These are phyloP conservation scores for Pseudocercospora ulei DNA, from an alignment of 2,329 filamentous ascomycete species.

Conservation along the genomic window DNA sequence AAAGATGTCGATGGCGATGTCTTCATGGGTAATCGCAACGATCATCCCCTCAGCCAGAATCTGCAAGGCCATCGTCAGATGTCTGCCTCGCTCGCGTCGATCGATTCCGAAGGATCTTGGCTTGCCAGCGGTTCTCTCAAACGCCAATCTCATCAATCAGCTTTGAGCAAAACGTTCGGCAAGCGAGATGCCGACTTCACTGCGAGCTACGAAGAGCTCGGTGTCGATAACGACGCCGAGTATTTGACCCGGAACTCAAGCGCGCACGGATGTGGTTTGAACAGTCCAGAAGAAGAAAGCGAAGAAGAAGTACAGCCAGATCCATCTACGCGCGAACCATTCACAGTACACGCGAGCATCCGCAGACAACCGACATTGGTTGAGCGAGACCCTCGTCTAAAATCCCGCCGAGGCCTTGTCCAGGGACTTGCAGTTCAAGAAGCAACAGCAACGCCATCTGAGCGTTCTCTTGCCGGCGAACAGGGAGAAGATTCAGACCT, in stretches of 20 bases:
- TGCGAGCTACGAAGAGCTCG: constrained; percentile 56
- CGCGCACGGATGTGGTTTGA: constrained; percentile 8
- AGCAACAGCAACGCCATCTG: constrained; percentile 19
- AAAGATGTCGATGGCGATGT: constrained; percentile 15
- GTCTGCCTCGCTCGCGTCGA: constrained; percentile 80
- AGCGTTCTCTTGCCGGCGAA: constrained; percentile 23
- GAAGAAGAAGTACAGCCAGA: constrained; percentile 18
- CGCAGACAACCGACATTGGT: constrained; percentile 56
- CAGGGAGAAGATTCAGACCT: constrained; percentile 21
- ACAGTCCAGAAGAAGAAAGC: constrained; percentile 39
- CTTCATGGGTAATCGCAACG: constrained; percentile 31
- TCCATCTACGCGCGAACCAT: constrained; percentile 17
- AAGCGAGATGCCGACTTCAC: constrained; percentile 45
- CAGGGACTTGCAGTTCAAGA: constrained; percentile 42
- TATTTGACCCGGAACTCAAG: constrained; percentile 46
- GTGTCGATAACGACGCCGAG: constrained; percentile 55
- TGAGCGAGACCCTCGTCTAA: constrained; percentile 48
- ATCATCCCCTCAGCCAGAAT: constrained; percentile 35
- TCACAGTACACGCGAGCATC: constrained; percentile 41
- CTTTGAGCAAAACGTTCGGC: constrained; percentile 41
- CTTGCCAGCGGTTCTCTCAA: constrained; percentile 59
- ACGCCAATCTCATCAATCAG: constrained; percentile 40
- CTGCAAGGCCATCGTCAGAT: constrained; percentile 35
- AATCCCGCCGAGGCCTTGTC: constrained; percentile 53
- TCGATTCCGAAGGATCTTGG: constrained; percentile 95